Evolutionary conservation across 495 filamentous ascomycete species (phyloP).

Genomic region (Immersiella caudata): DNA sequence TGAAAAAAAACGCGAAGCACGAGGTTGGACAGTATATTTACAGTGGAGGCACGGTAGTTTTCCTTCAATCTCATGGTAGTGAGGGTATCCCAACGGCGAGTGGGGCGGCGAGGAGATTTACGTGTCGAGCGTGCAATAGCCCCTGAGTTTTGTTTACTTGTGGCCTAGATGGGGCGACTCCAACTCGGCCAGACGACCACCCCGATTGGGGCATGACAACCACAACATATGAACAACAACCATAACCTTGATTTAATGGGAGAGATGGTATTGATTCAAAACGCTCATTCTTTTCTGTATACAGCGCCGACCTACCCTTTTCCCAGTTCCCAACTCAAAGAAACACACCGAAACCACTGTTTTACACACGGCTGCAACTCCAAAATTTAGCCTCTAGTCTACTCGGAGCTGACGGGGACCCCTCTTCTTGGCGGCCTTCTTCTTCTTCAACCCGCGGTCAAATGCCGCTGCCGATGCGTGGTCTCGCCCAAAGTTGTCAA

Average conservation of each 20-base stretch:
- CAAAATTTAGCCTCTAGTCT: slow-evolving; percentile 58
- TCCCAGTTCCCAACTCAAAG: slow-evolving; percentile 27
- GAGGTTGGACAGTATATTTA: no score
- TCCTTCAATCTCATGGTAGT: not conserved
- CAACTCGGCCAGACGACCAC: no score
- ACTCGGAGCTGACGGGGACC: slow-evolving; percentile 80
- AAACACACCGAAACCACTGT: slow-evolving; percentile 26
- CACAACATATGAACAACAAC: not conserved
- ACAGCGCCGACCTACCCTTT: slow-evolving; percentile 28
- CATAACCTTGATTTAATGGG: not conserved
- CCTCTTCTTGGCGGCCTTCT: slow-evolving; percentile 76
- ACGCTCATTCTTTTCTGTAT: slow-evolving; percentile 28
- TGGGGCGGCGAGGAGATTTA: not conserved
- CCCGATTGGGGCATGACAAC: no score
- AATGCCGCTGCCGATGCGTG: slow-evolving; percentile 84
- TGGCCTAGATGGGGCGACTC: not conserved
- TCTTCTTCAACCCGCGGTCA: slow-evolving; percentile 92
- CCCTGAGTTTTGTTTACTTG: not conserved
- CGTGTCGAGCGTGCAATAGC: not conserved
- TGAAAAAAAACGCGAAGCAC: no score
- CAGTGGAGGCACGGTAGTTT: not conserved
- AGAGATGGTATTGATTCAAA: slow-evolving; percentile 17
- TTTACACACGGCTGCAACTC: slow-evolving; percentile 23
- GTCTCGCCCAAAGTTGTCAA: slow-evolving; percentile 93
- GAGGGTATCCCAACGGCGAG: not conserved